These are phyloP conservation scores for Sporothrix phasma DNA, from an alignment of 2,329 filamentous ascomycete genomes.

Conservation along the genomic window DNA sequence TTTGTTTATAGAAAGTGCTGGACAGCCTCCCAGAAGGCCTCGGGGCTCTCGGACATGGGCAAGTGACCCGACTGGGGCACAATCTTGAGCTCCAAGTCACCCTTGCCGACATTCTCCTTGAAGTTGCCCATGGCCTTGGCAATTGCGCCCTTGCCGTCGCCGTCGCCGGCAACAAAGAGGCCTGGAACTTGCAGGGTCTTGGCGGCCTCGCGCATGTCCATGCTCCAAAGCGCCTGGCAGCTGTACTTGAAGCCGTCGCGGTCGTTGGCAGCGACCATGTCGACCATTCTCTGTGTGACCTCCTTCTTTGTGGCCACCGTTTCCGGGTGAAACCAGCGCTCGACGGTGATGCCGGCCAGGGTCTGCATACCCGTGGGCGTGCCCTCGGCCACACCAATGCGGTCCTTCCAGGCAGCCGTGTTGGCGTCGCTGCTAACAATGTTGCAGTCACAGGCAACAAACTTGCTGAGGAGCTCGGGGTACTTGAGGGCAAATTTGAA, in stretches of 20 bases:
- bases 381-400: slow-evolving; percentile 57
- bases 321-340: slow-evolving; percentile 65
- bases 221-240: slow-evolving; percentile 62
- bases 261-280: slow-evolving; percentile 60
- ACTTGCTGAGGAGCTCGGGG: slow-evolving; percentile 46
- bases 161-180: slow-evolving; percentile 61
- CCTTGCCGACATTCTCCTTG: slow-evolving; percentile 44
- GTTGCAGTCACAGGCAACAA: slow-evolving; percentile 74
- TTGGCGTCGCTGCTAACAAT: slow-evolving; percentile 61
- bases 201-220: slow-evolving; percentile 54
- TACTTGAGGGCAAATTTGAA: slow-evolving; percentile 62
- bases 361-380: slow-evolving; percentile 43
- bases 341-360: slow-evolving; percentile 61
- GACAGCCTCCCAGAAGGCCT: slow-evolving; percentile 35
- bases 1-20: slow-evolving; percentile 16
- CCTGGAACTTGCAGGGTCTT: slow-evolving; percentile 45
- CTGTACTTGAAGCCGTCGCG: slow-evolving; percentile 58
- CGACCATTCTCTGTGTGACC: slow-evolving; percentile 40
- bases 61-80: slow-evolving; percentile 67
- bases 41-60: slow-evolving; percentile 66
- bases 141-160: slow-evolving; percentile 59
- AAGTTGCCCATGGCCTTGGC: slow-evolving; percentile 74
- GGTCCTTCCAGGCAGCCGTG: slow-evolving; percentile 68
- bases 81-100: slow-evolving; percentile 49
- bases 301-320: slow-evolving; percentile 38